Conservation (phyloP, 1,284 basidiomycete genomes). For the Ceratobasidium sp. region DNA sequence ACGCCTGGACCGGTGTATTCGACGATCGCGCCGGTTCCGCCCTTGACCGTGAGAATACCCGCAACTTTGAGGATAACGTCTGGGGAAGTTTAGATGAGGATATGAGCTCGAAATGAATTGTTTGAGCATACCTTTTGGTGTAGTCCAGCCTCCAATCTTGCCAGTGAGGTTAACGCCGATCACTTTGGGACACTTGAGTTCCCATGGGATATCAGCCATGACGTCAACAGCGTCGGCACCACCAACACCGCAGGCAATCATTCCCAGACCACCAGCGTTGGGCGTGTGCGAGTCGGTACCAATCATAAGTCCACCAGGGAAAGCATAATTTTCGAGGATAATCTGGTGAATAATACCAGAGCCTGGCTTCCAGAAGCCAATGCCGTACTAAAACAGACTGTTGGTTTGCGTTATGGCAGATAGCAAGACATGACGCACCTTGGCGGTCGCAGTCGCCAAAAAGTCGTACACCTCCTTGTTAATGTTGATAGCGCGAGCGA, state of each 20-base stretch:
- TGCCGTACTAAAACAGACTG: conserved; percentile 75
- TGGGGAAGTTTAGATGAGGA: conserved; percentile 54
- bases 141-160: conserved; percentile 90
- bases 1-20: conserved; percentile 96
- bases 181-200: conserved; percentile 93
- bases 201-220: conserved; percentile 98
- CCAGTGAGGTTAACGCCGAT: conserved; percentile 94
- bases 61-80: conserved; percentile 98
- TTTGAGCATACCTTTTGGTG: conserved; percentile 84
- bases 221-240: conserved; percentile 99
- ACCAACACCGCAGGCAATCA: conserved; percentile 98
- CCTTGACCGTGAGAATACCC: conserved; percentile 97
- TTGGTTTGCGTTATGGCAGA: conserved; percentile 20
- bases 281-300: conserved; percentile 95
- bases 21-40: conserved; percentile 96
- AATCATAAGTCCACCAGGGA: conserved; percentile 85
- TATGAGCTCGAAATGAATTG: conserved; percentile 38
- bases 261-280: conserved; percentile 97
- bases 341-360: conserved; percentile 99
- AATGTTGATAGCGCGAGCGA: conserved; percentile 90
- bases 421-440: conserved; percentile 2
- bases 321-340: conserved; percentile 97
- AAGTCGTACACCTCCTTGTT: conserved; percentile 99
- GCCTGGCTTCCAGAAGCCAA: conserved; percentile 96
- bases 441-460: conserved; percentile 95